phyloP scores from a whole-genome alignment of 169 alveolate species.

The Cryptosporidium baileyi region DNA sequence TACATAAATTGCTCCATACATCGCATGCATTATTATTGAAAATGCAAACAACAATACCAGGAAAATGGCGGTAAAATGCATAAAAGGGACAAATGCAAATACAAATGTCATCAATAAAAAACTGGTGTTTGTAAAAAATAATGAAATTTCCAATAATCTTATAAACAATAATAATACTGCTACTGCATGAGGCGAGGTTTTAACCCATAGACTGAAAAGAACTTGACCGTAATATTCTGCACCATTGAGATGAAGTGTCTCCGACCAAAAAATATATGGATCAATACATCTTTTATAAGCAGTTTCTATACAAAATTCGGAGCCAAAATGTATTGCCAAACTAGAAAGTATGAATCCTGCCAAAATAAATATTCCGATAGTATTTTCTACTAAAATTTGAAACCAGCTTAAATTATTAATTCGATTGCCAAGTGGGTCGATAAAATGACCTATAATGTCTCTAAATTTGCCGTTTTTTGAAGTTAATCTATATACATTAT shows the following conservation, averaged over 20 bases:
- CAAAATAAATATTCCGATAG: constrained; percentile 31
- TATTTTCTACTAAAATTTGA: constrained; percentile 48
- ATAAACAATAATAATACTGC: constrained; percentile 57
- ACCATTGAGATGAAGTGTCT: constrained; percentile 44
- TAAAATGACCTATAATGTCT: constrained; percentile 62
- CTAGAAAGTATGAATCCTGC: constrained; percentile 39
- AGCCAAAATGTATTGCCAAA: constrained; percentile 42
- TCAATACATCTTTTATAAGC: constrained; percentile 40
- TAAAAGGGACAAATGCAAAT: constrained; percentile 68
- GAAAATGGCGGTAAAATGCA: constrained; percentile 58
- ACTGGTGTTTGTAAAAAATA: constrained; percentile 38
- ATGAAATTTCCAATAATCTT: constrained; percentile 43
- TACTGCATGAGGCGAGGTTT: constrained; percentile 40
- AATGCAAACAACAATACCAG: constrained; percentile 37
- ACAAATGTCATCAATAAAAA: constrained; percentile 59
- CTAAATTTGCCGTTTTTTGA: constrained; percentile 54
- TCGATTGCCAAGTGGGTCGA: constrained; percentile 67
- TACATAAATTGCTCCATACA: constrained; percentile 66
- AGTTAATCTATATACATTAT: constrained; percentile 24
- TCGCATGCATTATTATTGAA: constrained; percentile 64
- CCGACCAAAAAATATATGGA: constrained; percentile 49
- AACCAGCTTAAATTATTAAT: constrained; percentile 57
- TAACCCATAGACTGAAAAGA: constrained; percentile 53
- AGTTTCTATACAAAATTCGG: constrained; percentile 65
- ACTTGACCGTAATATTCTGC: constrained; percentile 60